phyloP scores from a whole-genome alignment of 345 rosid species.

The Orychophragmus violaceus region DNA sequence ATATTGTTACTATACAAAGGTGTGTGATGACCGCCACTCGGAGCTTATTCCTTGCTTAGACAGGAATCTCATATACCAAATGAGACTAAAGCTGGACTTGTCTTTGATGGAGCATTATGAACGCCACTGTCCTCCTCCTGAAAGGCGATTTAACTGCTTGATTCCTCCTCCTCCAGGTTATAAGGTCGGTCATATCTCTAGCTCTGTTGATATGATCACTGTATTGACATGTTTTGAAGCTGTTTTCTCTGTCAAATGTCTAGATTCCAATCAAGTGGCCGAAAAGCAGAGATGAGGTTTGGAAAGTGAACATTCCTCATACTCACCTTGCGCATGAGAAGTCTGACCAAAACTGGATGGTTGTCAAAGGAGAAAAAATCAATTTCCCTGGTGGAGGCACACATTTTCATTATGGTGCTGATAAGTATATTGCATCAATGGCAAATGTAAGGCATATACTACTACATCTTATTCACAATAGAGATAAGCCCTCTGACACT shows the following conservation, averaged over 20 bases:
- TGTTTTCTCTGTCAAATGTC: conserved; percentile 70
- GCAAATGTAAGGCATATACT: conserved; percentile 58
- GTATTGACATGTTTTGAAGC: neutral
- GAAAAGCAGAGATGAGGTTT: conserved; percentile 87
- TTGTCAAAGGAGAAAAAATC: too few species aligned
- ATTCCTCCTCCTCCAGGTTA: conserved; percentile 93
- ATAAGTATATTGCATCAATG: conserved; percentile 79
- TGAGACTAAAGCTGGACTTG: conserved; percentile 86
- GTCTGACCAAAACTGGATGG: too few species aligned
- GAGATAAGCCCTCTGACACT: too few species aligned
- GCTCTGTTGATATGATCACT: neutral
- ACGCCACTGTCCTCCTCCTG: conserved; percentile 88
- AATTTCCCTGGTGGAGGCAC: conserved; percentile 90
- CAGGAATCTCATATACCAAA: conserved; percentile 74
- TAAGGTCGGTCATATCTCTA: conserved; percentile 41
- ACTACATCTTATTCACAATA: neutral
- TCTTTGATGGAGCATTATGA: conserved; percentile 96
- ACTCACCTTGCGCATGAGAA: too few species aligned
- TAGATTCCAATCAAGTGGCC: too few species aligned
- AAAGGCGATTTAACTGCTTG: conserved; percentile 80
- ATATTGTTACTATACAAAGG: conserved; percentile 33
- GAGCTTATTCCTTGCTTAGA: conserved; percentile 91
- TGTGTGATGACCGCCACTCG: conserved; percentile 83
- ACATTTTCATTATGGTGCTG: conserved; percentile 94
- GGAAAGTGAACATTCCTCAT: conserved; percentile 96